phyloP scores from a whole-genome alignment of 768 basidiomycete genomes.

The Phaffia tasmanica region DNA sequence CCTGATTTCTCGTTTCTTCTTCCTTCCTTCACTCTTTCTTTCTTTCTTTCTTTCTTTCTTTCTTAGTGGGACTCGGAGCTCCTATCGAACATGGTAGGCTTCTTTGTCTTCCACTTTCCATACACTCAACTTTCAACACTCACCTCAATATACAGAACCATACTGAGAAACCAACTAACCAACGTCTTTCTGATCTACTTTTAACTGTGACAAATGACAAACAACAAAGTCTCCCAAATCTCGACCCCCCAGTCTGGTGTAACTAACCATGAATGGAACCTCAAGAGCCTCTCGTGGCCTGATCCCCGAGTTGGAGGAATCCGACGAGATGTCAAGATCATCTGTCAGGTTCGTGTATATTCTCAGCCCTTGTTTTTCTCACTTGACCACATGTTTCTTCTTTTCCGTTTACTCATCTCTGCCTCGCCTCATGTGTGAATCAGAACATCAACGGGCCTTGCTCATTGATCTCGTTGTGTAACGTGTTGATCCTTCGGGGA shows the following conservation, averaged over 20 bases:
- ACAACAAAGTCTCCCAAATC: no score
- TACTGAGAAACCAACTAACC: no score
- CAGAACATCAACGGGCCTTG: slow-evolving; percentile 31
- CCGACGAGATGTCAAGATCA: slow-evolving; percentile 27
- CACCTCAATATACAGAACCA: no score
- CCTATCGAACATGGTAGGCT: no score
- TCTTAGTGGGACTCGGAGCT: no score
- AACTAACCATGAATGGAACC: slow-evolving; percentile 24
- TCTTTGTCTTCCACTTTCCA: no score
- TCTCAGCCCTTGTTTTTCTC: neutral
- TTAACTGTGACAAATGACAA: no score
- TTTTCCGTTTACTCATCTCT: neutral
- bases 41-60: no score
- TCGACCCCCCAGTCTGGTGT: neutral
- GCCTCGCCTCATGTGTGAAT: neutral
- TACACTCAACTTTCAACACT: no score
- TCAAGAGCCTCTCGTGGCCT: slow-evolving; percentile 32
- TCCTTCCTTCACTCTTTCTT: no score
- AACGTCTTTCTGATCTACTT: no score
- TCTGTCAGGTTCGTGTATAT: slow-evolving; percentile 26
- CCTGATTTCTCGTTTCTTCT: no score
- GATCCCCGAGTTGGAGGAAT: slow-evolving; percentile 29
- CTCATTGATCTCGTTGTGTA: slow-evolving; percentile 47
- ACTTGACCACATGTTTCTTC: neutral
- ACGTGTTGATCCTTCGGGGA: slow-evolving; percentile 76